A percentile compares a stretch with the other conserved stretches of the same genome.
These are phyloP conservation scores for Solanum clarkiae DNA, from an alignment of 257 asterid species.

Conservation along the genomic window DNA sequence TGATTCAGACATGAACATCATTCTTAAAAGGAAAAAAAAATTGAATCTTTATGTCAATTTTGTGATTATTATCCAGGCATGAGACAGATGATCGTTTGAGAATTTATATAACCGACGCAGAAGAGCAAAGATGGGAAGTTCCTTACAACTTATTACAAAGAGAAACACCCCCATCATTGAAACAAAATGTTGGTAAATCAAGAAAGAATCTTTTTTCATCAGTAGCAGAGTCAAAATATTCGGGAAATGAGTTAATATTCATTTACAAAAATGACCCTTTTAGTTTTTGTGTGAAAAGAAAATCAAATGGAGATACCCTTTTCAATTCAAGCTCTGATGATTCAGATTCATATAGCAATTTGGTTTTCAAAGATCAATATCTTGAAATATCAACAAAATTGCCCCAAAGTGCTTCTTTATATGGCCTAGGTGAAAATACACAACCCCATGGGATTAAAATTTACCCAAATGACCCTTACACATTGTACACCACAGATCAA, in stretches of 20 bases:
- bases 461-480: constrained; percentile 47
- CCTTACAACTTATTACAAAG: not conserved
- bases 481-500: constrained; percentile 74
- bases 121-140: constrained; percentile 2
- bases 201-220: not conserved
- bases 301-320: constrained; percentile 23
- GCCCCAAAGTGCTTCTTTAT: constrained; percentile 30
- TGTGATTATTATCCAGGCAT: not conserved
- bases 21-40: not conserved
- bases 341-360: constrained; percentile 3
- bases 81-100: not conserved
- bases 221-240: not conserved
- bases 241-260: not conserved
- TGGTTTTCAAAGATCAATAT: constrained; percentile 65
- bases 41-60: not conserved
- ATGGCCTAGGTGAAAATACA: constrained; percentile 88
- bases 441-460: constrained; percentile 43
- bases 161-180: not conserved
- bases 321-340: constrained; percentile 16
- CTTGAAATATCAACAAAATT: constrained; percentile 71
- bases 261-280: constrained; percentile 17
- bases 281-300: constrained; percentile 23
- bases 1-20: not conserved
- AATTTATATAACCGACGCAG: not conserved
- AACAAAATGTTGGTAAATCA: not conserved